Evolutionary conservation across 495 filamentous ascomycete species (phyloP), one percentile per base, ranked within the genome.

Genomic region (Rusavskia elegans): DNA sequence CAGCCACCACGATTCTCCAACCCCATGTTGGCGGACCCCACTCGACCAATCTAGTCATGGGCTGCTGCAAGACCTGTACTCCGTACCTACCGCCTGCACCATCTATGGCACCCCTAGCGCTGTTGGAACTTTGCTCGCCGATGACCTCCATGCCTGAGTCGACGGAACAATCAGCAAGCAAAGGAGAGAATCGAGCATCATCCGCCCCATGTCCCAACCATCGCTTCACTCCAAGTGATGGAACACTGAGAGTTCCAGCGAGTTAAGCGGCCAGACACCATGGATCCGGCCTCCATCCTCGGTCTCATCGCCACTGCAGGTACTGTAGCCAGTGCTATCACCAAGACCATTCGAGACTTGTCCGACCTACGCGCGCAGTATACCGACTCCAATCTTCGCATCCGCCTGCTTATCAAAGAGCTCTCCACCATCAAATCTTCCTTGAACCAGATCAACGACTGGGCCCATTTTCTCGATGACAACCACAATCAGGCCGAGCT

Each of bases 361-460:
- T 60, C 62, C 7, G 54, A 66, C 29, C 56, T 71, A 1, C 59
- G 58, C 27, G 64, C 61, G 14, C 71, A 66, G 64, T 70, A 65
- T 49, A 55, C 55, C n/a, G 62, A 69, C 54, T 66, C 70, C 36
- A 67, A 72, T 48, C 57, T 65, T 44, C 68, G 66, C 19, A 70
- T 75, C 23, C 58, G 60, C 23, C 65, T 64, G 19, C 64, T 73
- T 32, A 67, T 71, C 32, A 54, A 57, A 16, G 62, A 73, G 53
- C 55, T 75, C 40, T 64, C 52, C 9, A 68, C 65, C 23, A 66
- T 74, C 50, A 60, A 63, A 39, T 59, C 66, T 2, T 64, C 71
- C 7, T 49, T 75, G 21, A 63, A 57, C 14, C 66, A 70, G 51
- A 65, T 75, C 48, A 58, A 67, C 21, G 65, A 69, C 45, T 72